Percentiles rank a stretch among this genome's conserved stretches.
Evolutionary conservation across 305 asterid genomes (phyloP).

Genomic region (Fraxinus floribunda): DNA sequence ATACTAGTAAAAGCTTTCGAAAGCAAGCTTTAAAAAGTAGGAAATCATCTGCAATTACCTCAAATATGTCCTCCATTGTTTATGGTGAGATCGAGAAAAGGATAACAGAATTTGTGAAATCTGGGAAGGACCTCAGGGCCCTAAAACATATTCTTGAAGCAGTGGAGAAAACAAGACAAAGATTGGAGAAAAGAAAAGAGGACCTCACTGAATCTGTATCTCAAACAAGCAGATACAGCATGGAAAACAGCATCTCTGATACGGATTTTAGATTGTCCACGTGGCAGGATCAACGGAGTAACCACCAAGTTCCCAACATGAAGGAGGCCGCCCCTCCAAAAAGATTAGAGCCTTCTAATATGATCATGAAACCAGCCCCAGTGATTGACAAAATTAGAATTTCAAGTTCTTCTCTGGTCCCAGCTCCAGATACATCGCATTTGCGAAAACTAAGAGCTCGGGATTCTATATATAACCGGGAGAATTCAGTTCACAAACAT

Average conservation of each 20-base stretch:
- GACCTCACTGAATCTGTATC: constrained; percentile 39
- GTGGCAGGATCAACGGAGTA: constrained; percentile 27
- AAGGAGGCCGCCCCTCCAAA: constrained; percentile 41
- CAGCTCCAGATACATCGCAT: constrained; percentile 14
- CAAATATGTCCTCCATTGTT: constrained; percentile 54
- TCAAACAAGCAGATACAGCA: constrained; percentile 32
- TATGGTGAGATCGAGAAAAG: constrained; percentile 85
- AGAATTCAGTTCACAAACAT: constrained; percentile 24
- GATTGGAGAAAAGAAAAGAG: constrained; percentile 45
- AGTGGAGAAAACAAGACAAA: constrained; percentile 67
- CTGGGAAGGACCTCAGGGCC: constrained; percentile 91
- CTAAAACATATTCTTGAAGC: constrained; percentile 85
- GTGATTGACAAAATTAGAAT: constrained; percentile 5
- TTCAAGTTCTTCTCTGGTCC: constrained; percentile 20
- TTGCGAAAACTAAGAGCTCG: constrained; percentile 20
- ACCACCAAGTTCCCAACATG: constrained; percentile 36
- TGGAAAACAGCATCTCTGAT: constrained; percentile 25
- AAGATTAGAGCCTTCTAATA: constrained; percentile 40
- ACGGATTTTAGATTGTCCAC: constrained; percentile 24
- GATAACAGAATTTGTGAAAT: constrained; percentile 66
- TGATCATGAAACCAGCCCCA: constrained; percentile 29
- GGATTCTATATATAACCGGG: constrained; percentile 14
- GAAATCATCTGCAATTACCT: constrained; percentile 34
- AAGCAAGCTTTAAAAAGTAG: constrained; percentile 40
- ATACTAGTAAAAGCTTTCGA: constrained; percentile 39